Conservation (phyloP, 257 asterid genomes). For the Nicotiana otophora region DNA sequence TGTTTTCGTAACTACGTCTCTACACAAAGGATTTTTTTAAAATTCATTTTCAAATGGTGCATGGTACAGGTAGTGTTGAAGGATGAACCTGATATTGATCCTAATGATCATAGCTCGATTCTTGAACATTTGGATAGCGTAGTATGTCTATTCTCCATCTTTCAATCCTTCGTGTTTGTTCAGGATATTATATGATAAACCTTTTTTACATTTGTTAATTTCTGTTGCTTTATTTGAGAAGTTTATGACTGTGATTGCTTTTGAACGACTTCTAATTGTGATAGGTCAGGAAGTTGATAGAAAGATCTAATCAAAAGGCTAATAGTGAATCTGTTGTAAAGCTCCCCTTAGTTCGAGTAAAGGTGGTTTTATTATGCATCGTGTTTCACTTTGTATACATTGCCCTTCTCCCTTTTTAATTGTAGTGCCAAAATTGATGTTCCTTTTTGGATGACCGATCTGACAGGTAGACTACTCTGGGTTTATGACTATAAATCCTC, state of each 20-base stretch:
- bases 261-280: constrained; percentile 14
- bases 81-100: constrained; percentile 87
- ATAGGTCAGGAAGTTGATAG: constrained; percentile 77
- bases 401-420: constrained; percentile 6
- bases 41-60: constrained; percentile 15
- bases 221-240: neutral
- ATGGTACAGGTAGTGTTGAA: constrained; percentile 71
- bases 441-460: constrained; percentile 18
- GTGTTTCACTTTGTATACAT: constrained; percentile 8
- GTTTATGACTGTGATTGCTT: neutral
- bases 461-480: constrained; percentile 96
- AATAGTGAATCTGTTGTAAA: constrained; percentile 50
- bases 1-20: constrained; percentile 15
- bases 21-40: constrained; percentile 15
- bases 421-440: constrained; percentile 16
- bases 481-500: constrained; percentile 96
- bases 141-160: constrained; percentile 36
- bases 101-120: constrained; percentile 85
- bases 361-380: constrained; percentile 38
- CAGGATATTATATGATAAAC: constrained; percentile 4
- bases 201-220: neutral
- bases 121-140: constrained; percentile 93
- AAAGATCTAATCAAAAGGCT: constrained; percentile 55
- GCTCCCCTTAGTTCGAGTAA: constrained; percentile 89
- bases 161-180: constrained; percentile 16